Percentiles rank a stretch among this genome's conserved stretches.
These are phyloP conservation scores for Phialocephala subalpina DNA, from an alignment of 2,329 filamentous ascomycete species.

Conservation along the genomic window DNA sequence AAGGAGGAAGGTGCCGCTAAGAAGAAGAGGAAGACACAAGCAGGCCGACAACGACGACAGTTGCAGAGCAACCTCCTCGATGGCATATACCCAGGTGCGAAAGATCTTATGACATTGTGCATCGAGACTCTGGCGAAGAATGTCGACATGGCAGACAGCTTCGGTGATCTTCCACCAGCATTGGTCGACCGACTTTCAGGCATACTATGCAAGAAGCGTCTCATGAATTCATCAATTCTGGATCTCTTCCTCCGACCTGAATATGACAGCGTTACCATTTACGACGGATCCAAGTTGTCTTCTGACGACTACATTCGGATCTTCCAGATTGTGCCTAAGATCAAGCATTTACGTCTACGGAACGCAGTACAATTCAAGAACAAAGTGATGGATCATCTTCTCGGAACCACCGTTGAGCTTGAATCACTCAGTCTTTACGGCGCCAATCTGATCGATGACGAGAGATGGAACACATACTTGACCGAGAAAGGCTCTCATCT, in stretches of 20 bases:
- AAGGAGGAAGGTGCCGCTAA: slow-evolving; percentile 69
- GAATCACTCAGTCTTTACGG: slow-evolving; percentile 81
- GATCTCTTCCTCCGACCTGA: slow-evolving; percentile 63
- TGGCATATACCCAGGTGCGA: slow-evolving; percentile 71
- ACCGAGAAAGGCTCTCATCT: slow-evolving; percentile 69
- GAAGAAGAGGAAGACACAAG: slow-evolving; percentile 61
- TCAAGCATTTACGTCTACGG: slow-evolving; percentile 77
- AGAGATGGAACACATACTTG: slow-evolving; percentile 78
- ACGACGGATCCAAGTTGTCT: slow-evolving; percentile 70
- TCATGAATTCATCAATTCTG: slow-evolving; percentile 62
- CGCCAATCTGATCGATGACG: slow-evolving; percentile 81
- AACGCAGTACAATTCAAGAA: slow-evolving; percentile 96
- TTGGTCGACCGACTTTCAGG: slow-evolving; percentile 67
- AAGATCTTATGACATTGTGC: slow-evolving; percentile 71
- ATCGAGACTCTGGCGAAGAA: slow-evolving; percentile 70
- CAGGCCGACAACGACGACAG: slow-evolving; percentile 70
- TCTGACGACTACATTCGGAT: slow-evolving; percentile 82
- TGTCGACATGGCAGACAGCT: slow-evolving; percentile 66
- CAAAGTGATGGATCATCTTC: slow-evolving; percentile 80
- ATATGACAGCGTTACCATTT: slow-evolving; percentile 60
- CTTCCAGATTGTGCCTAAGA: slow-evolving; percentile 75
- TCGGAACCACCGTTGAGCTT: slow-evolving; percentile 74
- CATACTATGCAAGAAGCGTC: slow-evolving; percentile 66
- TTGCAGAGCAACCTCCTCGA: slow-evolving; percentile 86
- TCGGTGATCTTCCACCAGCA: slow-evolving; percentile 64